Evolutionary conservation across 768 basidiomycete species (phyloP), one percentile per base, ranked within the genome.

Genomic region (Tulasnella sp.): DNA sequence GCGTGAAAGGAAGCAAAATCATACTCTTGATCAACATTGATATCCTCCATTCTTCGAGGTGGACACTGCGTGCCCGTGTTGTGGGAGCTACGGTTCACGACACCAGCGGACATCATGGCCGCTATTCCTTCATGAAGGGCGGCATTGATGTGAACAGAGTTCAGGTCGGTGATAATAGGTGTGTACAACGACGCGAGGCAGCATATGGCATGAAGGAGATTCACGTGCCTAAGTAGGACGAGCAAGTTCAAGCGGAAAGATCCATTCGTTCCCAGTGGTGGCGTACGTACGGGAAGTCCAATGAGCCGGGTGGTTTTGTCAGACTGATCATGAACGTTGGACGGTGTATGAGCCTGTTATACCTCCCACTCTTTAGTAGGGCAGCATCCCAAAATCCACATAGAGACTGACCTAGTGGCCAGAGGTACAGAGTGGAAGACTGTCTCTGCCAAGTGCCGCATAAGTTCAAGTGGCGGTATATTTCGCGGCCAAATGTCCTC

Each of bases 101-200:
- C 5, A 15, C 34, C 34, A 38, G 34, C 34, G 34, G 34, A 38
- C 15, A 38, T 38, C 34, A 15, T 15, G 34, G 34, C 34, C 15
- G 34, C 34, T 5, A 5, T 15, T 38, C 34, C 34, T 15, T 38
- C 34, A 15, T 38, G 34, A 38, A 38, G 34, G 7, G 5, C 15
- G 34, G 27, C 24, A 32, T 59, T 49, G 11, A 61, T 73, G 41
- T 73, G 70, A 56, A 78, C 29, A 3, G 44, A 17, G 19, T 43
- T 43, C n/a, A 24, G 21, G 55, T 51, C 50, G 3, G 52, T 53
- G 19, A 53, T 23, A 11, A 53, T 53, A 7, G 52, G 52, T 8
- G 32, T 53, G 34, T 61, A 56, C 23, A 61, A 9, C 15, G 56
- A 58, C 21, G 61, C 61, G 3, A 61, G 19, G 3, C 27, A 42